Percentiles rank a stretch among this genome's conserved stretches.
Evolutionary conservation across 768 basidiomycete species (phyloP).

Genomic region (Steccherinum ochraceum): DNA sequence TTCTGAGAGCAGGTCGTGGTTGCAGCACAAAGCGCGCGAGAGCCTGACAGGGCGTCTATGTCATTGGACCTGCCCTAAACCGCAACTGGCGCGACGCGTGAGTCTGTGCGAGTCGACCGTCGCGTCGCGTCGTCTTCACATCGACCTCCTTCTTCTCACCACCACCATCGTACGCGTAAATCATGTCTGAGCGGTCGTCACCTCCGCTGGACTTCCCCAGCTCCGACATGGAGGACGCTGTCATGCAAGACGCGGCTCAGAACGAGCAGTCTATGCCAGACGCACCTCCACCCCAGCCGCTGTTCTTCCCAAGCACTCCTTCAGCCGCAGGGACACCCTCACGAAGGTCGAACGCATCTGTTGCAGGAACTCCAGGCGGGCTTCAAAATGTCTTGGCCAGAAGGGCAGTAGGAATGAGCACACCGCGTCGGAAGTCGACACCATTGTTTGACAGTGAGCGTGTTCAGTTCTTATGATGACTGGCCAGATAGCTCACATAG

Average conservation of each 20-base stretch:
- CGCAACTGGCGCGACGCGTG: neutral
- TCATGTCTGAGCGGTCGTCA: constrained; percentile 10
- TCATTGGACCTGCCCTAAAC: constrained; percentile 1
- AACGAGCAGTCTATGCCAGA: constrained; percentile 18
- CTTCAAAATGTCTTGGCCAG: constrained; percentile 17
- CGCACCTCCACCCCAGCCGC: constrained; percentile 21
- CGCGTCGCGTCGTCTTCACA: neutral
- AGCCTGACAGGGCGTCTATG: too few species aligned
- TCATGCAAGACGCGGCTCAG: constrained; percentile 18
- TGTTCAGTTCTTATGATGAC: neutral
- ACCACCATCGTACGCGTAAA: neutral
- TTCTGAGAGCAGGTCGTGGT: too few species aligned
- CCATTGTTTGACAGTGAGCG: constrained; percentile 22
- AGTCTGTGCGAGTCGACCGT: too few species aligned
- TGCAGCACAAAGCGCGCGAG: too few species aligned
- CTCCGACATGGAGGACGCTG: constrained; percentile 24
- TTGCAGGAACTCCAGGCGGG: constrained; percentile 12
- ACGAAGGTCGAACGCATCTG: constrained; percentile 7
- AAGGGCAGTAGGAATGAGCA: constrained; percentile 23
- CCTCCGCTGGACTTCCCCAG: constrained; percentile 23
- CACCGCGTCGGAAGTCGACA: constrained; percentile 16
- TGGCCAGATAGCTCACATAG: neutral
- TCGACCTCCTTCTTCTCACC: neutral
- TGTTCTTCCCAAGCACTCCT: constrained; percentile 26
- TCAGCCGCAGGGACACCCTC: constrained; percentile 22